A percentile compares a stretch with the other conserved stretches of the same genome.
Conservation (phyloP, 352 stramenopile genomes). For the Paralagenidium karlingii region DNA sequence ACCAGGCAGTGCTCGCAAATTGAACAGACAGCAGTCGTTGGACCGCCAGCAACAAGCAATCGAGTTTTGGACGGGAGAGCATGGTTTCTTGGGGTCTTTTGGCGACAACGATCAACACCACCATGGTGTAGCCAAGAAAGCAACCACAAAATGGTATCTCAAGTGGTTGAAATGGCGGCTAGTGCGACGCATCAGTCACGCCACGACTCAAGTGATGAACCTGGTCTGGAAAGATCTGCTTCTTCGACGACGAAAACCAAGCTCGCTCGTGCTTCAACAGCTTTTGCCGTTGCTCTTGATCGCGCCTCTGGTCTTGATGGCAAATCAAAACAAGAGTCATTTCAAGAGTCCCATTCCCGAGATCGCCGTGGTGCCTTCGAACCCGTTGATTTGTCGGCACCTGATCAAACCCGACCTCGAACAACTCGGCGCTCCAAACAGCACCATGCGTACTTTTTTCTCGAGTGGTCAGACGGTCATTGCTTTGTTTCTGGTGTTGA, state of each 20-base stretch:
- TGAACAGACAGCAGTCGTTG: no score
- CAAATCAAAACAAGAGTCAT: slow-evolving; percentile 26
- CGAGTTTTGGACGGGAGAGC: no score
- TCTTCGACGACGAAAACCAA: slow-evolving; percentile 24
- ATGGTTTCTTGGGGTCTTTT: no score
- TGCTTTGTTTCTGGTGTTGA: slow-evolving; percentile 37
- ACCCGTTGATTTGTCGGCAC: background rate
- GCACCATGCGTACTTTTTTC: slow-evolving; percentile 48
- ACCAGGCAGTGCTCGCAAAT: no score
- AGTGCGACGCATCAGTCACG: no score
- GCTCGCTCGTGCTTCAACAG: slow-evolving; percentile 35
- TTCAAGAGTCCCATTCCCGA: background rate
- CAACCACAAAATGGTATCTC: no score
- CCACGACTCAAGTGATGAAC: slow-evolving; percentile 41
- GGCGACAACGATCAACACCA: no score
- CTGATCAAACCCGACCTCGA: background rate
- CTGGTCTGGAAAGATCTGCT: slow-evolving; percentile 64
- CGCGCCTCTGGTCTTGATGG: slow-evolving; percentile 37
- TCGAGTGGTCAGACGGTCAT: slow-evolving; percentile 44
- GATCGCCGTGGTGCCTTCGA: background rate
- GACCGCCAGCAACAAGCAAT: no score
- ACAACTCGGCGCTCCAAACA: slow-evolving; percentile 21
- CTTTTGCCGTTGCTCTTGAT: slow-evolving; percentile 37
- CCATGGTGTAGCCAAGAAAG: no score
- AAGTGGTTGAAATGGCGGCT: no score